Base-by-base conservation (phyloP, 495 filamentous ascomycete species). In the Penicillium coffeae region DNA sequence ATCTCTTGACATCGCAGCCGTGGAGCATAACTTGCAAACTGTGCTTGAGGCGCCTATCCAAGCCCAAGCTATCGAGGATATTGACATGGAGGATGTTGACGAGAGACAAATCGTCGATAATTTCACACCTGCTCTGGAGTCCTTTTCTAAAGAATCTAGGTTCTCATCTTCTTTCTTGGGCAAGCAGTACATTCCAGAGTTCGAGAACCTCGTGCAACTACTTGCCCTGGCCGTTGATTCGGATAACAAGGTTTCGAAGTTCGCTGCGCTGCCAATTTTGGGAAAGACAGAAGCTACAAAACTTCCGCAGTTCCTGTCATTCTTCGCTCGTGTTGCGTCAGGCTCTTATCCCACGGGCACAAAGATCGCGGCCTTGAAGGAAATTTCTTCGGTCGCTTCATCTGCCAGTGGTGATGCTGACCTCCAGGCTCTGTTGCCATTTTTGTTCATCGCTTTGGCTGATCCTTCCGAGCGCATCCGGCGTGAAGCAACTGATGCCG, bases 361-460 rank as follows among this genome's bases (percentile, higher is more conserved):
- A 12, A 80, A 86, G 51, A 73, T 75, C 20, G 77, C 82, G 15
- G 90, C 90, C 3, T 63, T 95, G 42, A 79, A 78, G 30, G 70
- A 75, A 40, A 73, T 82, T 19, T 79, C 77, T 15, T 62, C 67
- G 5, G 65, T 76, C 16, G 54, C 94, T 16, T 72, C 72, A 39
- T 73, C 73, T 9, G 55, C 57, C 6, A 64, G 75, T 21, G 74
- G 65, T 30, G 66, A 65, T n/a, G 48, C 83, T 39, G 90, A 94
- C 60, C 73, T 84, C 33, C 91, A 95, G 58, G 81, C 82, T 2
- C 56, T 95, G 15, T 51, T 95, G 21, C 90, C 91, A 12, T 95
- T 94, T 63, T 62, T 83, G 22, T 60, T 95, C 27, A 72, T 72
- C 45, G 87, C 85, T 8, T 77, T 98, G 14, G 70, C 81, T 20